These are phyloP conservation scores for Aspergillus calidoustus DNA, from an alignment of 2,329 filamentous ascomycete species.

Conservation along the genomic window DNA sequence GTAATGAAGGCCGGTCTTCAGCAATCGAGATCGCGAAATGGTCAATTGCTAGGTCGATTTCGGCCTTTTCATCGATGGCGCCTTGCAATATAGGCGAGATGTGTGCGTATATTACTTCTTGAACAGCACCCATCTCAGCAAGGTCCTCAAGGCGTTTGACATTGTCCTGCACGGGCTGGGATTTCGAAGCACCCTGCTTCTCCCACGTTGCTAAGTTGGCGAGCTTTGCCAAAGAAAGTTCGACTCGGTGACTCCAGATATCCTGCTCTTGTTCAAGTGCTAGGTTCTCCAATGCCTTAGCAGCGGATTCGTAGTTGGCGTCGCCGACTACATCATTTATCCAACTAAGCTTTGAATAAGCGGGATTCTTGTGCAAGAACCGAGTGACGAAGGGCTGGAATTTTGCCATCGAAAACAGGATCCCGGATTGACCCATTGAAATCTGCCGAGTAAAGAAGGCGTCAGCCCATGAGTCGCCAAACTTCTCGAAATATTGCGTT, in stretches of 20 bases:
- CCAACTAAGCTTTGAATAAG: constrained; percentile 83
- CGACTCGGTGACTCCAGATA: constrained; percentile 91
- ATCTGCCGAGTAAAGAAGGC: constrained; percentile 83
- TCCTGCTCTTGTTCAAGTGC: constrained; percentile 75
- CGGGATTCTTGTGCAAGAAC: constrained; percentile 74
- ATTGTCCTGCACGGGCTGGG: constrained; percentile 48
- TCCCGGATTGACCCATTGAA: constrained; percentile 65
- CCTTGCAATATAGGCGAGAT: constrained; percentile 69
- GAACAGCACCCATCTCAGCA: constrained; percentile 74
- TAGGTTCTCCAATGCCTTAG: constrained; percentile 70
- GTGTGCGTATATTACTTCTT: constrained; percentile 75
- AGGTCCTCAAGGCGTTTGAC: constrained; percentile 64
- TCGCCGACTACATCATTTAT: constrained; percentile 88
- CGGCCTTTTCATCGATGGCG: constrained; percentile 80
- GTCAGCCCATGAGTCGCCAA: constrained; percentile 59
- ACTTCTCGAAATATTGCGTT: constrained; percentile 54
- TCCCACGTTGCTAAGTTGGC: constrained; percentile 69
- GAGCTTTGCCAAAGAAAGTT: constrained; percentile 87
- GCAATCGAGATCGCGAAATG: constrained; percentile 60
- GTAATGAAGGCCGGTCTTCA: constrained; percentile 68
- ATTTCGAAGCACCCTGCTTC: constrained; percentile 27
- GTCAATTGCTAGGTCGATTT: constrained; percentile 75
- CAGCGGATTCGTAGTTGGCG: constrained; percentile 74
- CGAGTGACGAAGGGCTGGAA: constrained; percentile 74
- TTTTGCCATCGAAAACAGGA: constrained; percentile 70